Percentiles rank a stretch among this genome's conserved stretches.
Evolutionary conservation across 805 yeast genomes (phyloP).

Genomic region (Zygosaccharomyces lentus): DNA sequence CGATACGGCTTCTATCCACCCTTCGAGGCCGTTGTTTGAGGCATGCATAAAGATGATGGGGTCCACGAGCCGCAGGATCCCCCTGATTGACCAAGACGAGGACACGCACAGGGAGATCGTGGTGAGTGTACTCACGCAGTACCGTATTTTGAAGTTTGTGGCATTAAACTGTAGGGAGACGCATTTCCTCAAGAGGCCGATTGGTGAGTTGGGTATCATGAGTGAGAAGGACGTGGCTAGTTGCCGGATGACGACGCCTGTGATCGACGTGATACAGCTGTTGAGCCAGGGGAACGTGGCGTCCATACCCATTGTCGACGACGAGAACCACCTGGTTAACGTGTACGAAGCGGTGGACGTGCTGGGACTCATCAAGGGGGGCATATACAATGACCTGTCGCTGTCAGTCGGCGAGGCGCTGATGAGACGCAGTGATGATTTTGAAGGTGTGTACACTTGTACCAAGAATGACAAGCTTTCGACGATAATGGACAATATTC

Average conservation of each 20-base stretch:
- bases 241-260: conserved; percentile 87
- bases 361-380: conserved; percentile 86
- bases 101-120: conserved; percentile 90
- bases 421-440: conserved; percentile 83
- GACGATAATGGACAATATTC: conserved; percentile 86
- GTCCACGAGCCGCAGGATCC: conserved; percentile 86
- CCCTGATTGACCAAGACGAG: conserved; percentile 90
- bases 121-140: conserved; percentile 91
- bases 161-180: conserved; percentile 96
- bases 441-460: conserved; percentile 97
- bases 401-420: conserved; percentile 94
- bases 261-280: conserved; percentile 83
- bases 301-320: conserved; percentile 90
- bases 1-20: conserved; percentile 85
- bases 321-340: conserved; percentile 58
- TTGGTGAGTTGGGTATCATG: conserved; percentile 65
- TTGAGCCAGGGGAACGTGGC: conserved; percentile 78
- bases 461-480: conserved; percentile 80
- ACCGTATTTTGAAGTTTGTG: conserved; percentile 90
- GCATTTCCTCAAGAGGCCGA: conserved; percentile 70
- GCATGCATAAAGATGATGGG: conserved; percentile 91
- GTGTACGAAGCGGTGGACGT: conserved; percentile 97
- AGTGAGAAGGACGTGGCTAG: conserved; percentile 57
- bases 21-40: conserved; percentile 81
- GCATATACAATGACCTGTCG: conserved; percentile 84